Conservation (phyloP, 768 basidiomycete species). For the Pleurotus djamor region DNA sequence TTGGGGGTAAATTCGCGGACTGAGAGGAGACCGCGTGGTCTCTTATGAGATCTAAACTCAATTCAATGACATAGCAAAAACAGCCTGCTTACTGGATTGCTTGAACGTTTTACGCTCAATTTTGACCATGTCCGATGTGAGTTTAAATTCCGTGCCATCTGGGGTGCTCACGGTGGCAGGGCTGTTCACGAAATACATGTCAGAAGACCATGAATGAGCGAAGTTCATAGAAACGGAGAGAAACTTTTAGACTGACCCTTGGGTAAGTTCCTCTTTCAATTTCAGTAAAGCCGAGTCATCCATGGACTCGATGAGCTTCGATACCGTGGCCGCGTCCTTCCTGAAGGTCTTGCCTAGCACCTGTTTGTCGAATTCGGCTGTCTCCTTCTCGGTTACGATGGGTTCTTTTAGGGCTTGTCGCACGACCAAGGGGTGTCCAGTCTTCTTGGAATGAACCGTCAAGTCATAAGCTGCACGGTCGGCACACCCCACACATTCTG, state of each 20-base stretch:
- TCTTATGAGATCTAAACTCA: background rate
- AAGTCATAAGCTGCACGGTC: conserved; percentile 98
- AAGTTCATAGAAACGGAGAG: conserved; percentile 6
- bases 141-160: conserved; percentile 64
- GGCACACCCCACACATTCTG: conserved; percentile 98
- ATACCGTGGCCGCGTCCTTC: conserved; percentile 69
- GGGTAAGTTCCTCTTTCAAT: conserved; percentile 68
- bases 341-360: conserved; percentile 86
- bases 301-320: conserved; percentile 63
- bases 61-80: background rate
- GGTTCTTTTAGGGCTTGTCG: conserved; percentile 85
- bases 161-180: conserved; percentile 51
- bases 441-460: conserved; percentile 82
- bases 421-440: conserved; percentile 84
- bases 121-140: conserved; percentile 73
- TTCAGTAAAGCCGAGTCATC: conserved; percentile 61
- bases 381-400: conserved; percentile 75
- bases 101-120: conserved; percentile 86
- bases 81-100: conserved; percentile 63
- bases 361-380: conserved; percentile 86
- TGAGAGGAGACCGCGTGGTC: conserved; percentile 23
- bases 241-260: conserved; percentile 54
- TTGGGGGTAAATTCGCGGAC: conserved; percentile 96
- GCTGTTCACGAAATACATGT: conserved; percentile 26
- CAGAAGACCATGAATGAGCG: background rate